phyloP scores from a whole-genome alignment of 257 asterid genomes.

The Craterostigma plantagineum region DNA sequence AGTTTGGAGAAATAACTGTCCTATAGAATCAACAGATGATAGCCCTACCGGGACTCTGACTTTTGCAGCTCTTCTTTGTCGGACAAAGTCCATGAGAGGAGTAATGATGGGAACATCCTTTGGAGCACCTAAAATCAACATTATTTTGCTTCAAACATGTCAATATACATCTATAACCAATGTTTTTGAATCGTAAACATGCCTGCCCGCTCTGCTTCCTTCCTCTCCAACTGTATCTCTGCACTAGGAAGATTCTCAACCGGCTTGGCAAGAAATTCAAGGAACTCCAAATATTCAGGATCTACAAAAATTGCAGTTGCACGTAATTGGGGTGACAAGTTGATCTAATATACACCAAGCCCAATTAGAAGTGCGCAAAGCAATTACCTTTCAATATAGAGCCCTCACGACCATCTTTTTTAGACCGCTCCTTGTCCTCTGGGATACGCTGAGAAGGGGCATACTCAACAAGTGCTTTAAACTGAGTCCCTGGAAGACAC shows the following conservation, averaged over 20 bases:
- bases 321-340: conserved; percentile 10
- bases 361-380: conserved; percentile 12
- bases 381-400: conserved; percentile 62
- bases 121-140: conserved; percentile 38
- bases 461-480: conserved; percentile 74
- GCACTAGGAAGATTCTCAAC: conserved; percentile 98
- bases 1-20: no score
- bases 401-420: conserved; percentile 98
- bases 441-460: conserved; percentile 98
- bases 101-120: conserved; percentile 76
- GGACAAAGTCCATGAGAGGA: conserved; percentile 86
- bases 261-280: conserved; percentile 81
- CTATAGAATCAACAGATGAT: not conserved
- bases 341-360: conserved; percentile 11
- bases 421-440: conserved; percentile 60
- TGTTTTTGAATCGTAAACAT: conserved; percentile 9
- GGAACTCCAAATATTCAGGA: conserved; percentile 98
- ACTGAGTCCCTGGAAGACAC: conserved; percentile 57
- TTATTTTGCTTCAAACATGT: not conserved
- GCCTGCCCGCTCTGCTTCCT: conserved; percentile 98
- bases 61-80: conserved; percentile 93
- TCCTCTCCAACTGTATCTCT: conserved; percentile 93
- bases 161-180: not conserved
- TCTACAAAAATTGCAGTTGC: conserved; percentile 50
- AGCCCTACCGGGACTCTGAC: conserved; percentile 67